phyloP scores from a whole-genome alignment of 1,284 basidiomycete species.

The Afroboletus lepidellus region DNA sequence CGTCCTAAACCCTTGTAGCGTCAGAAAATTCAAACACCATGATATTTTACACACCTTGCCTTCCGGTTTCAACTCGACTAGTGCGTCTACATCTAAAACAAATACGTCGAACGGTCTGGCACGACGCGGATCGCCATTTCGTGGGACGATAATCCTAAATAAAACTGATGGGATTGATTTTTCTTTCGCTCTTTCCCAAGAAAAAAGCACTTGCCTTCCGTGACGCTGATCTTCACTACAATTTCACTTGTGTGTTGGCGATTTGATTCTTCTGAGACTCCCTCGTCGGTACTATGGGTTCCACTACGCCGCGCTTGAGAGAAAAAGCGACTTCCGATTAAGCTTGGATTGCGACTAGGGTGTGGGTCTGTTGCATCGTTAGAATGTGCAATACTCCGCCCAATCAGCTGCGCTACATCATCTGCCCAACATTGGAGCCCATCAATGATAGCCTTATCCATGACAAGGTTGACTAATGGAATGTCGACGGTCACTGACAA shows the following conservation, averaged over 20 bases:
- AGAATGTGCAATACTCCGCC: constrained; percentile 34
- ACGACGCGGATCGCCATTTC: constrained; percentile 24
- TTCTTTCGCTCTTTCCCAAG: not conserved
- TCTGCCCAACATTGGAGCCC: constrained; percentile 85
- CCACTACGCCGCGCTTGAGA: constrained; percentile 52
- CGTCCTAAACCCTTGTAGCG: constrained; percentile 48
- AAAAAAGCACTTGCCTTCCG: constrained; percentile 48
- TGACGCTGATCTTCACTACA: constrained; percentile 51
- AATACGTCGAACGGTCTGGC: constrained; percentile 54
- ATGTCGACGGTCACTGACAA: constrained; percentile 51
- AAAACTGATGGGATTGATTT: constrained; percentile 33
- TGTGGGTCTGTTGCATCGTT: constrained; percentile 35
- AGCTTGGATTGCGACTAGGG: constrained; percentile 58
- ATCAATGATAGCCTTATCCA: constrained; percentile 69
- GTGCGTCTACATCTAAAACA: constrained; percentile 62
- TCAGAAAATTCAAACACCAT: constrained; percentile 10
- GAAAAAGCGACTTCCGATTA: constrained; percentile 86
- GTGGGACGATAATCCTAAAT: constrained; percentile 45
- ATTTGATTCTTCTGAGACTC: constrained; percentile 26
- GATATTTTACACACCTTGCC: constrained; percentile 52
- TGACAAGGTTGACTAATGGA: constrained; percentile 61
- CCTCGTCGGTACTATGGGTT: constrained; percentile 39
- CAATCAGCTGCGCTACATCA: constrained; percentile 72
- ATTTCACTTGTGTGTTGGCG: constrained; percentile 40
- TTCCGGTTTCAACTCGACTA: constrained; percentile 67